Base-by-base conservation (phyloP, 305 asterid species). In the Fraxinus paxiana region DNA sequence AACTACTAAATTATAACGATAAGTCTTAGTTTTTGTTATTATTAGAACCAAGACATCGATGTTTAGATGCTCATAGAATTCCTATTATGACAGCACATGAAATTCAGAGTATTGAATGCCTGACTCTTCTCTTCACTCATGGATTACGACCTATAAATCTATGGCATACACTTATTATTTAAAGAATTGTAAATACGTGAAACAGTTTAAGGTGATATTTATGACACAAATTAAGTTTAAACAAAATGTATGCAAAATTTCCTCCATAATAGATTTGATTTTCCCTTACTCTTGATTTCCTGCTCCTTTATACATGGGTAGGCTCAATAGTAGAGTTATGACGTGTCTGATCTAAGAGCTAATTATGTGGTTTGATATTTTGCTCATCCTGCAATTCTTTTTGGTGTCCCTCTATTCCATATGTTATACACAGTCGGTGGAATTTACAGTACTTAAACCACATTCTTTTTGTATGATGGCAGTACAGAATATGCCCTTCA, bases 401-500 rank as follows among this genome's bases (percentile, higher is more conserved):
- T 65, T 71, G 73, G 69, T 78, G 28, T 31, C 77, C 75, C 41
- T 30, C 75, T 69, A 28, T 54, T 83, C 70, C 28, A 15, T 43
- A 46, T 48, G 43, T 34, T 24, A 37, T 67, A 10, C 37, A 37
- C 34, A 73, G 70, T 83, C 67, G 22, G 43, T 67, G 15, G 80
- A 56, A 41, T 81, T 24, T 84, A 75, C 75, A 85, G 77, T 88
- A 84, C 83, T 86, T 80, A 41, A 82, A 82, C 83, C 76, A 81
- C 82, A 75, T 84, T 83, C 75, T 84, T 80, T 78, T 79, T 84
- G 74, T 85, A 74, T 87, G 84, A 81, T 81, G 93, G 93, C 92
- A 86, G 90, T 89, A 89, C 94, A 93, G 94, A 86, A 92, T 82
- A 91, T 94, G 97, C 97, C 99, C 54, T 96, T 96, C 88, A 88